Base-by-base conservation (phyloP, 768 basidiomycete genomes). In the Tephrocybe sp. region DNA sequence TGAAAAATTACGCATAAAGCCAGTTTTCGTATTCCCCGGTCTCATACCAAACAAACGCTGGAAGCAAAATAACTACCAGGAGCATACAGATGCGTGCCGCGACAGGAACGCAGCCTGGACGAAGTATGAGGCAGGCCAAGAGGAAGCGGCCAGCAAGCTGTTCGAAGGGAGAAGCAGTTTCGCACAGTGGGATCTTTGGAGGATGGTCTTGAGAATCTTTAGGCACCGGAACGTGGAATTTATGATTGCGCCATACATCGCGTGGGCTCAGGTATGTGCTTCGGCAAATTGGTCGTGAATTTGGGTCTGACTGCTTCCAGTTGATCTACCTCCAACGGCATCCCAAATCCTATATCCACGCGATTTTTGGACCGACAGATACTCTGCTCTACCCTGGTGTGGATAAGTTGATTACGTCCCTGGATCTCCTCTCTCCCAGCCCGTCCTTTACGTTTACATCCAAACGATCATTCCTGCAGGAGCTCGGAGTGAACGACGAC, bases 21-120 rank as follows among this genome's bases (percentile, higher is more conserved):
- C 97, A 18, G 92, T 99, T n/a, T 96, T 99, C 61, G 92, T 99
- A 43, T 98, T 98, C 69, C 84, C 91, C 13, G 97, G 97, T 4
- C 75, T 99, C 26, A 73, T 83, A 1, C 89, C 91, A 1, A 84
- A 84, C 58, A 86, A 84, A 54, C 82, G 87, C 48, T 79, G 77
- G 72, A 89, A 88, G 67, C 78, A 76, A 9, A 76, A 78, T 49
- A 78, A 81, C 37, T 75, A 81, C 24, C 63, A 65, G 15, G 83
- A 83, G 57, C 74, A 82, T 56, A 75, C 73, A 41, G 87, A 92
- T 38, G 84, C 83, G 15, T 87, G 85, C 65, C 77, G 83, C 41
- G 90, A 89, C 65, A 71, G 89, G 53, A 74, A 83, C 53, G 84
- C 90, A 54, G 97, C 94, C 15, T 99, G 97, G 97, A 69, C 83